A percentile compares a stretch with the other conserved stretches of the same genome.
Conservation (phyloP, 768 basidiomycete genomes). For the Auricularia sp. region DNA sequence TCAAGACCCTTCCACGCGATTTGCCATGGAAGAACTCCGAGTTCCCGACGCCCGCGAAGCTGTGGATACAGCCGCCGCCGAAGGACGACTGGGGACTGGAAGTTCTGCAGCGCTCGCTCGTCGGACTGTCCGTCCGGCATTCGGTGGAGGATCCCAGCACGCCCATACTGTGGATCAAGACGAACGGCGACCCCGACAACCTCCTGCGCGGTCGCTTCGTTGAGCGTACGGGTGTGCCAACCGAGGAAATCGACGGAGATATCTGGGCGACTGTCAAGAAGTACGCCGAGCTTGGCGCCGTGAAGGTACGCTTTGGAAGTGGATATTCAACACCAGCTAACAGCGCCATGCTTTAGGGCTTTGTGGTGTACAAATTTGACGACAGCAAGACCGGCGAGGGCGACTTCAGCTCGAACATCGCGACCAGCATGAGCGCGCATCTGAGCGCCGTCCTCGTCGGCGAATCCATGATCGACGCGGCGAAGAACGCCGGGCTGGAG, state of each 20-base stretch:
- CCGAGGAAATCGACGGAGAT: background rate
- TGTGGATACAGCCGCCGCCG: background rate
- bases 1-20: background rate
- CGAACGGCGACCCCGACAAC: background rate
- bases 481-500: background rate
- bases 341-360: background rate
- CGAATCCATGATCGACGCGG: background rate
- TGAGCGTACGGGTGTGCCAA: background rate
- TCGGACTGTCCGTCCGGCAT: background rate
- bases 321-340: too few relatives aligned
- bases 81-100: background rate
- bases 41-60: background rate
- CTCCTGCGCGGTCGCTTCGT: background rate
- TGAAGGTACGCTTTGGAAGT: background rate
- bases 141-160: background rate
- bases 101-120: background rate
- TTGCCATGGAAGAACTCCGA: background rate
- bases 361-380: background rate
- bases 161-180: background rate
- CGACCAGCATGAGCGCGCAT: background rate
- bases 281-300: background rate
- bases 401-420: background rate
- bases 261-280: background rate
- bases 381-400: background rate
- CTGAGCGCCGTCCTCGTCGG: background rate